Evolutionary conservation across 495 filamentous ascomycete species (phyloP).

Genomic region (Penicillium flavigenum): DNA sequence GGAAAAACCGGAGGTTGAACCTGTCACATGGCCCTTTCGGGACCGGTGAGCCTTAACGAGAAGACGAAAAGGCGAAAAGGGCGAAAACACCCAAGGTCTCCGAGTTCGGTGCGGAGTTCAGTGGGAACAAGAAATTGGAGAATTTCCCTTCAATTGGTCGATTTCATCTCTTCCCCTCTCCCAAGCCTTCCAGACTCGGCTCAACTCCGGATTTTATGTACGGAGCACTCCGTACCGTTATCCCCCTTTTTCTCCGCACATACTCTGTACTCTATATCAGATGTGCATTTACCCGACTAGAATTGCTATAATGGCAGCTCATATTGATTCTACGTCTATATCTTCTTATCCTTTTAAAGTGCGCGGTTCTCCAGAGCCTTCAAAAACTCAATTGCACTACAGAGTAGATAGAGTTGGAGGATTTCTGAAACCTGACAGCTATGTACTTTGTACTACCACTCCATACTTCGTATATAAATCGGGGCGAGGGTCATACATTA

Average conservation of each 20-base stretch:
- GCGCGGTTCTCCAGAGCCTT: constrained; percentile 1
- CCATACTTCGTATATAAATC: too few relatives aligned
- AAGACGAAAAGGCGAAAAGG: not conserved
- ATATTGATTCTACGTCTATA: not conserved
- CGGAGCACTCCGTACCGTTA: not conserved
- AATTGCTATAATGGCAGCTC: too few relatives aligned
- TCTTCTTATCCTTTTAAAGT: not conserved
- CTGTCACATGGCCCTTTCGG: constrained; percentile 15
- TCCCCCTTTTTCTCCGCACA: too few relatives aligned
- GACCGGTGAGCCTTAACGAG: not conserved
- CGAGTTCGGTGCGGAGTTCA: constrained; percentile 26
- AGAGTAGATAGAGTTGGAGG: not conserved
- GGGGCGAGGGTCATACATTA: not conserved
- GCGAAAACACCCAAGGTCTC: constrained; percentile 9
- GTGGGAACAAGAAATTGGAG: constrained; percentile 10
- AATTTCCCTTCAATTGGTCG: not conserved
- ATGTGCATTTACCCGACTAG: too few relatives aligned
- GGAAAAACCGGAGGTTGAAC: constrained; percentile 22
- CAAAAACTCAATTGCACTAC: constrained; percentile 10
- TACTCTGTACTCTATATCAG: not conserved
- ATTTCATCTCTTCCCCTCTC: not conserved
- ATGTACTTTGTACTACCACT: not conserved
- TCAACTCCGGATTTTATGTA: not conserved
- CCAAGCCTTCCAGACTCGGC: constrained; percentile 2
- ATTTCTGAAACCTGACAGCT: not conserved